phyloP scores from a whole-genome alignment of 2,329 filamentous ascomycete genomes.

The Grosmannia serpens region DNA sequence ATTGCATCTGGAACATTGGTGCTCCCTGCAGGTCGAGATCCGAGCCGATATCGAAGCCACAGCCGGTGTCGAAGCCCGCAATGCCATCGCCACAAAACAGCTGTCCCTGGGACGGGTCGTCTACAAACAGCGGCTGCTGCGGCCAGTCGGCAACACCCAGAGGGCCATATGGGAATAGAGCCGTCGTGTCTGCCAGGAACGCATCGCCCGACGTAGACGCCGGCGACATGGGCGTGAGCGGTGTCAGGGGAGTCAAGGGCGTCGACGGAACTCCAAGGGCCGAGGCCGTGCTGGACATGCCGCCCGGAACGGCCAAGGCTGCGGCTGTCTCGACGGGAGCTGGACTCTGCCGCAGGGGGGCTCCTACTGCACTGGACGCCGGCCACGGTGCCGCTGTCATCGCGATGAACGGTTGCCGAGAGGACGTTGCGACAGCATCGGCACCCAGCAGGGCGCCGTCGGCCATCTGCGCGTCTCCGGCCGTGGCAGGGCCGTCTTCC shows the following conservation, averaged over 20 bases:
- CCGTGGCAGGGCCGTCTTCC: background rate
- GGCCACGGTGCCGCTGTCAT: background rate
- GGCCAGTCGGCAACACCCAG: background rate
- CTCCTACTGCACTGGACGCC: background rate
- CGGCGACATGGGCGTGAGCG: background rate
- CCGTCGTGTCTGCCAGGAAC: background rate
- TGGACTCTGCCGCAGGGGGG: background rate
- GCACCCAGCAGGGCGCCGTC: background rate
- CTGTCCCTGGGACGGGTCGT: background rate
- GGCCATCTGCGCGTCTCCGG: background rate
- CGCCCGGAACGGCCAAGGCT: background rate
- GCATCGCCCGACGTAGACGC: background rate
- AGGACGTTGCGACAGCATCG: background rate
- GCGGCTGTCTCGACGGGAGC: background rate
- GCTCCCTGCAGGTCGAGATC: background rate
- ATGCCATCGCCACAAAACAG: background rate
- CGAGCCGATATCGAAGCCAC: background rate
- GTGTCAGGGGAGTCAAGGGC: conserved; percentile 1
- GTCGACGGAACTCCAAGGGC: background rate
- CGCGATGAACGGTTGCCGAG: background rate
- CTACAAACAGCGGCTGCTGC: background rate
- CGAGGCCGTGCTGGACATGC: background rate
- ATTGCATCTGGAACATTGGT: too few species aligned
- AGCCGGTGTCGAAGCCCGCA: background rate
- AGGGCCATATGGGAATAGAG: background rate